Percentiles rank a stretch among this genome's conserved stretches.
These are phyloP conservation scores for Ceratocystis cubensis DNA, from an alignment of 2,329 filamentous ascomycete genomes.

Conservation along the genomic window DNA sequence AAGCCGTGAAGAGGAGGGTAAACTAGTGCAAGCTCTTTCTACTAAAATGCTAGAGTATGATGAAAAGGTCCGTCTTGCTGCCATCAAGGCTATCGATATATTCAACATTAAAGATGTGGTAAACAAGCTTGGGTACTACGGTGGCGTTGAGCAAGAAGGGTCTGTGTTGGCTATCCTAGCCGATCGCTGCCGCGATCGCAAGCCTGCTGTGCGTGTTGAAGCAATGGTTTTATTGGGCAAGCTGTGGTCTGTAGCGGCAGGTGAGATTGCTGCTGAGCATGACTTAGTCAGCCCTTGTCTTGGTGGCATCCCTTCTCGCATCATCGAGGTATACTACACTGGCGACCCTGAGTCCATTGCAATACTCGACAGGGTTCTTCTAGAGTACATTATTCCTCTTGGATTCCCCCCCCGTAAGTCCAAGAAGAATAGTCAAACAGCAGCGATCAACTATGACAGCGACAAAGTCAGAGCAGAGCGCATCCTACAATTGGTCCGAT, in stretches of 20 bases:
- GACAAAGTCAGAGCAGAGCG: conserved; percentile 73
- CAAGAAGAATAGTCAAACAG: conserved; percentile 45
- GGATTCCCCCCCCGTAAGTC: conserved; percentile 63
- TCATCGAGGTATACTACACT: conserved; percentile 79
- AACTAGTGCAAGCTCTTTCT: conserved; percentile 59
- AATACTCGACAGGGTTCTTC: conserved; percentile 70
- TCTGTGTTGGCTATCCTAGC: conserved; percentile 72
- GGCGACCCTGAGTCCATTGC: conserved; percentile 81
- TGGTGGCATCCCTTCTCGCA: conserved; percentile 67
- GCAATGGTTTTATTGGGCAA: conserved; percentile 74
- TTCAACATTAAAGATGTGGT: conserved; percentile 74
- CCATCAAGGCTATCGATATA: conserved; percentile 69
- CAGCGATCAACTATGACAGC: conserved; percentile 36
- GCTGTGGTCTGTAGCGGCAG: conserved; percentile 86
- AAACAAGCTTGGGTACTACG: conserved; percentile 64
- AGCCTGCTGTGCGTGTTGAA: conserved; percentile 65
- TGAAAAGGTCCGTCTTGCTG: conserved; percentile 79
- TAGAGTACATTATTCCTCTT: conserved; percentile 81
- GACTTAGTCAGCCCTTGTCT: conserved; percentile 64
- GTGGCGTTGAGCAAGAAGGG: conserved; percentile 60
- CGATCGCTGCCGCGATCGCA: conserved; percentile 79
- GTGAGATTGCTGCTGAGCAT: conserved; percentile 73
- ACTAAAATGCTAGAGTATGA: conserved; percentile 79
- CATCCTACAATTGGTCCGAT: conserved; percentile 67
- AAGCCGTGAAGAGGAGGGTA: conserved; percentile 66